A percentile compares a stretch with the other conserved stretches of the same genome.
These are phyloP conservation scores for Sphaerobolus stellatus DNA, from an alignment of 1,284 basidiomycete species.

Conservation along the genomic window DNA sequence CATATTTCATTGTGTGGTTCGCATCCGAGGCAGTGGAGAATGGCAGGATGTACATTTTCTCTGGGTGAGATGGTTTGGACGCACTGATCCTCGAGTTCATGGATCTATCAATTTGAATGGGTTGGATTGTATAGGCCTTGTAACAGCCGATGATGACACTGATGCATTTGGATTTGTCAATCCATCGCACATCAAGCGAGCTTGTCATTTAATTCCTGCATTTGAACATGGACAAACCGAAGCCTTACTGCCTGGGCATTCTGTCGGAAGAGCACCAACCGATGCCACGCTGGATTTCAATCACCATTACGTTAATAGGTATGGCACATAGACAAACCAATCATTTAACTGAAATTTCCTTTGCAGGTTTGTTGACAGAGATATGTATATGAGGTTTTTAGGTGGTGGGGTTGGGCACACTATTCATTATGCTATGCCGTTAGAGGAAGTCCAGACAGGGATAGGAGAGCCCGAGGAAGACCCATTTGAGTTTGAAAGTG, in stretches of 20 bases:
- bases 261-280: conserved; percentile 11
- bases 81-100: background rate
- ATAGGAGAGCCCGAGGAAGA: too few species aligned
- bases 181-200: conserved; percentile 11
- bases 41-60: conserved; percentile 11
- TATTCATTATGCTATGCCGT: too few species aligned
- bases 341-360: background rate
- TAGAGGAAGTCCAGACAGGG: too few species aligned
- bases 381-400: conserved; percentile 27
- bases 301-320: conserved; percentile 23
- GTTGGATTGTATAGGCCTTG: conserved; percentile 10
- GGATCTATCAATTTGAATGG: background rate
- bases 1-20: conserved; percentile 31
- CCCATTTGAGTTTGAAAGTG: too few species aligned
- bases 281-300: too few species aligned
- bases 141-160: conserved; percentile 8
- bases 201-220: conserved; percentile 16
- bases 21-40: background rate
- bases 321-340: background rate
- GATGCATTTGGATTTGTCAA: conserved; percentile 17
- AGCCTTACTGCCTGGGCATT: background rate
- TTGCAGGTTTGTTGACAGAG: conserved; percentile 27
- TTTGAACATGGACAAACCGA: conserved; percentile 6
- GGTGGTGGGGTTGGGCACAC: conserved; percentile 13
- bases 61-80: conserved; percentile 17